Percentiles rank a stretch among this genome's conserved stretches.
phyloP scores from a whole-genome alignment of 768 basidiomycete species.

The Gyrodon lividus region DNA sequence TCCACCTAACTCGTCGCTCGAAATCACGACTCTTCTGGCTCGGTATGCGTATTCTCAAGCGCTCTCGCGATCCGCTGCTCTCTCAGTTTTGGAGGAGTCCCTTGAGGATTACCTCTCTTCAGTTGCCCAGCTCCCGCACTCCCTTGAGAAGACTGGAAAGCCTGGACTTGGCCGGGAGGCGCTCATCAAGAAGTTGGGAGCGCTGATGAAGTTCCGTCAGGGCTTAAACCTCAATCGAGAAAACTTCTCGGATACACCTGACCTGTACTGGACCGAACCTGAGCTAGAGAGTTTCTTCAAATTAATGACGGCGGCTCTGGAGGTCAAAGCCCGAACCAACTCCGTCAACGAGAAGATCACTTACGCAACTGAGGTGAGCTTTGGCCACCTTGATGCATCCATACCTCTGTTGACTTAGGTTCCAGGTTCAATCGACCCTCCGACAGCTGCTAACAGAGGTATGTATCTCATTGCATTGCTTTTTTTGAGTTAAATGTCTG shows the following conservation, averaged over 20 bases:
- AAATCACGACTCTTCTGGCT: conserved; percentile 71
- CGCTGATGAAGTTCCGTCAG: conserved; percentile 89
- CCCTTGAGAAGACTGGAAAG: conserved; percentile 75
- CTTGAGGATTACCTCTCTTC: conserved; percentile 82
- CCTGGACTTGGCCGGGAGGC: conserved; percentile 79
- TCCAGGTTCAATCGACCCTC: conserved; percentile 79
- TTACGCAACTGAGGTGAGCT: conserved; percentile 74
- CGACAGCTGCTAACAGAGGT: conserved; percentile 87
- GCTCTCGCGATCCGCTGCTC: conserved; percentile 81
- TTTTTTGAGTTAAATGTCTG: background rate
- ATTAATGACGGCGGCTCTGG: conserved; percentile 79
- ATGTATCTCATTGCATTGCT: background rate
- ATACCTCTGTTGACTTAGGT: conserved; percentile 4
- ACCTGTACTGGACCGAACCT: conserved; percentile 95
- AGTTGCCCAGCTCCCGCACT: conserved; percentile 75
- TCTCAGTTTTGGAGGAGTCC: conserved; percentile 83
- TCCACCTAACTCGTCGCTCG: conserved; percentile 53
- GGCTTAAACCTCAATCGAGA: conserved; percentile 86
- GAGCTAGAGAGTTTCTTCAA: conserved; percentile 89
- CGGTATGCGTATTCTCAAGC: conserved; percentile 93
- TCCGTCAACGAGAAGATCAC: conserved; percentile 91
- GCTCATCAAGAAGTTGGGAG: conserved; percentile 90
- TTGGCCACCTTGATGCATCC: background rate
- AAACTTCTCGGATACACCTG: conserved; percentile 85
- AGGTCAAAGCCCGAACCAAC: conserved; percentile 77